Percentiles rank a stretch among this genome's conserved stretches.
These are phyloP conservation scores for Aspergillus floridensis DNA, from an alignment of 2,329 filamentous ascomycete species.

Conservation along the genomic window DNA sequence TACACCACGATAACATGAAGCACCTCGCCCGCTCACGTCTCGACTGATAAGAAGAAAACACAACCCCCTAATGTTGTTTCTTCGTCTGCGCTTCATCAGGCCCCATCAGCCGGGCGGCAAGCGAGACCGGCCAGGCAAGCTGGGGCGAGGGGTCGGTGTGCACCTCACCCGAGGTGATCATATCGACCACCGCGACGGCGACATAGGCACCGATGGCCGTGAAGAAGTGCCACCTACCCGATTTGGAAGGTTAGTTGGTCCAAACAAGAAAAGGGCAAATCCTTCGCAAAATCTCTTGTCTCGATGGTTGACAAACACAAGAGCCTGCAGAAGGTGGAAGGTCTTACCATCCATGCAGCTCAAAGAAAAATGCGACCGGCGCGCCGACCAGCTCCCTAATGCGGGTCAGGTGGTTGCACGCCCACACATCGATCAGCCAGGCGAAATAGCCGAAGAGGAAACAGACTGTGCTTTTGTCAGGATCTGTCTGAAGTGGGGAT, in stretches of 20 bases:
- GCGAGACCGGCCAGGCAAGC: slow-evolving; percentile 37
- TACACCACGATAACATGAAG: no score
- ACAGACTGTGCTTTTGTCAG: slow-evolving; percentile 21
- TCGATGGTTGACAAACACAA: neutral
- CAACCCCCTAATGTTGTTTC: slow-evolving; percentile 1
- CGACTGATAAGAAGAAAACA: neutral
- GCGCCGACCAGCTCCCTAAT: slow-evolving; percentile 32
- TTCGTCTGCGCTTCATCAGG: neutral
- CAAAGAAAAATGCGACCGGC: slow-evolving; percentile 40
- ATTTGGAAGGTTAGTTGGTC: neutral
- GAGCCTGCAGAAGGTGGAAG: neutral
- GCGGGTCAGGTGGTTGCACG: slow-evolving; percentile 30
- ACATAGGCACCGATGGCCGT: slow-evolving; percentile 45
- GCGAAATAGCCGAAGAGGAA: slow-evolving; percentile 41
- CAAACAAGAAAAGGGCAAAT: neutral
- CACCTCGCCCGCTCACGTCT: no score
- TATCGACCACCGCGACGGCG: slow-evolving; percentile 40
- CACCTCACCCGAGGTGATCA: slow-evolving; percentile 37
- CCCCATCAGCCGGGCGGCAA: slow-evolving; percentile 13
- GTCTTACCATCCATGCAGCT: slow-evolving; percentile 45
- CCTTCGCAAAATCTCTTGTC: no score
- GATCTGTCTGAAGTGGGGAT: neutral
- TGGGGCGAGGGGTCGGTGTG: slow-evolving; percentile 25
- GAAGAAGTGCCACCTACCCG: slow-evolving; percentile 43
- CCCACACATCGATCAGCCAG: slow-evolving; percentile 42